phyloP scores from a whole-genome alignment of 2,329 filamentous ascomycete genomes.

The Beauveria varroae region DNA sequence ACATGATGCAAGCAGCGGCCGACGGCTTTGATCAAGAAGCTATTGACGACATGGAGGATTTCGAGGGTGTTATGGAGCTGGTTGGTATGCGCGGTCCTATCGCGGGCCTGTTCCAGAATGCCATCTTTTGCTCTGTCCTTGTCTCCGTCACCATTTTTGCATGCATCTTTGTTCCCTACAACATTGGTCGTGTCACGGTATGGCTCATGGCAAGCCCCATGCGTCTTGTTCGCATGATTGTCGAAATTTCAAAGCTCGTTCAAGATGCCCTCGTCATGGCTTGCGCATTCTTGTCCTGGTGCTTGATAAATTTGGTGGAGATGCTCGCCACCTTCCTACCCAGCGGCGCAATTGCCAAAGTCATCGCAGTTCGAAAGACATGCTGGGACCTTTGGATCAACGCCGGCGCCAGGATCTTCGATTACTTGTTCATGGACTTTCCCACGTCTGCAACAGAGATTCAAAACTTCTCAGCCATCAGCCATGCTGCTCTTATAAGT shows the following conservation, averaged over 20 bases:
- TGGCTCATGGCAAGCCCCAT: conserved; percentile 74
- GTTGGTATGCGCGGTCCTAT: conserved; percentile 94
- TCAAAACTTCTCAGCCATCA: conserved; percentile 68
- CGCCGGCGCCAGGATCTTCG: conserved; percentile 40
- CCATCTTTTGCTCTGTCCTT: conserved; percentile 85
- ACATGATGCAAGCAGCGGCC: conserved; percentile 16
- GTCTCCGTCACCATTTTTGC: conserved; percentile 79
- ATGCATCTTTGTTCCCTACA: conserved; percentile 86
- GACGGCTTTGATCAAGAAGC: conserved; percentile 67
- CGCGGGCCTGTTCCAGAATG: conserved; percentile 85
- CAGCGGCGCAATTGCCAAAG: conserved; percentile 21
- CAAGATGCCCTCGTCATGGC: conserved; percentile 67
- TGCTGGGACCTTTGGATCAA: conserved; percentile 36
- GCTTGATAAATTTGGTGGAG: conserved; percentile 31
- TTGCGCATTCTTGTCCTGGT: conserved; percentile 46
- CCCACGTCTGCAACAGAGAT: conserved; percentile 54
- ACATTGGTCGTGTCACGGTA: conserved; percentile 78
- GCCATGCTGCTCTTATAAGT: conserved; percentile 59
- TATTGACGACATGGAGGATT: conserved; percentile 81
- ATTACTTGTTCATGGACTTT: conserved; percentile 43
- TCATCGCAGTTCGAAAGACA: conserved; percentile 27
- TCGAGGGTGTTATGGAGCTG: conserved; percentile 92
- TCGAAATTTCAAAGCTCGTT: conserved; percentile 67
- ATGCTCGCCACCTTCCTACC: conserved; percentile 28
- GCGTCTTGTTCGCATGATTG: conserved; percentile 64